phyloP scores from a whole-genome alignment of 148 eudicot species.

The Diospyros lotus region DNA sequence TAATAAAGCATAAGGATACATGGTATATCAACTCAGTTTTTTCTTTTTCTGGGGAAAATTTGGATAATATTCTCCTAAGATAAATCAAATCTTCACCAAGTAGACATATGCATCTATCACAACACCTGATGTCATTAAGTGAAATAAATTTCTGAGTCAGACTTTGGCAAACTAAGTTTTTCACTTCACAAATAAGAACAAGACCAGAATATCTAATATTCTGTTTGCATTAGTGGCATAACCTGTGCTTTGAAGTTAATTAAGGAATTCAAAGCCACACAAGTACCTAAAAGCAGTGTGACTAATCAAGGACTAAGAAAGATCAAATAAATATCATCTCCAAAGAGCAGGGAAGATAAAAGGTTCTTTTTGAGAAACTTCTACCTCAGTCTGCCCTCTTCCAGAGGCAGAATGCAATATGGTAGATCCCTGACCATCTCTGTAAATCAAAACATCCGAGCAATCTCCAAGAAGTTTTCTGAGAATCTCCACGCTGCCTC shows the following conservation, averaged over 20 bases:
- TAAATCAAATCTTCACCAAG: neutral
- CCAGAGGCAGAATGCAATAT: constrained; percentile 77
- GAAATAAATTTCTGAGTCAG: neutral
- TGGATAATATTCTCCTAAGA: constrained; percentile 4
- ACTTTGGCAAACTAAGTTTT: neutral
- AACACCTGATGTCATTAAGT: neutral
- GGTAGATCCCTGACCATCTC: constrained; percentile 67
- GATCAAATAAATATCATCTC: neutral
- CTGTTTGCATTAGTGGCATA: neutral
- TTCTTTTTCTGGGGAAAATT: neutral
- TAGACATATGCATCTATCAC: neutral
- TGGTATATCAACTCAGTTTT: neutral
- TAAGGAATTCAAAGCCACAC: neutral
- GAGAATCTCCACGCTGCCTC: constrained; percentile 62
- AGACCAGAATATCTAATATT: neutral
- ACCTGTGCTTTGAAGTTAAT: neutral
- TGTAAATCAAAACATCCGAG: constrained; percentile 51
- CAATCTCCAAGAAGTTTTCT: constrained; percentile 50
- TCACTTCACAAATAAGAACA: neutral
- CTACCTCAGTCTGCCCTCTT: constrained; percentile 78
- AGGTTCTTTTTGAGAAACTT: constrained; percentile 5
- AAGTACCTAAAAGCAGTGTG: neutral
- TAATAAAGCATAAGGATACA: neutral
- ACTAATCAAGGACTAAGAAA: neutral
- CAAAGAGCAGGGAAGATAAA: neutral